phyloP scores from a whole-genome alignment of 2,329 filamentous ascomycete genomes.

The Westerdykella ornata region DNA sequence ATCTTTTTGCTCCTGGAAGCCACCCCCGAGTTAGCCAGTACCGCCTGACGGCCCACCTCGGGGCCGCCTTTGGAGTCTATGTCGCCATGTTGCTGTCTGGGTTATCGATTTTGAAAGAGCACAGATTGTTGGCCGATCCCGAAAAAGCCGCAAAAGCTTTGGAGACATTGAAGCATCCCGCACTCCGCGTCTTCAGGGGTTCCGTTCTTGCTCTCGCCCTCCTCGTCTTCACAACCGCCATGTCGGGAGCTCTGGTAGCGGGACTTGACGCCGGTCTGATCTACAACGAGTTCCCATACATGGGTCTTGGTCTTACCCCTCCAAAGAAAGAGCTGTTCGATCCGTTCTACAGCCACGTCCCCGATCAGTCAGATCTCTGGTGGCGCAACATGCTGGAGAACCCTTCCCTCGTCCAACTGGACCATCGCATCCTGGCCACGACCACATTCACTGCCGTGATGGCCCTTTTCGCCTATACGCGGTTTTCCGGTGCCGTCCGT shows the following conservation, averaged over 20 bases:
- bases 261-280: slow-evolving; percentile 94
- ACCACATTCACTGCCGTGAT: slow-evolving; percentile 80
- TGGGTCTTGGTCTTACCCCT: slow-evolving; percentile 78
- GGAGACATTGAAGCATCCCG: slow-evolving; percentile 54
- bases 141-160: slow-evolving; percentile 55
- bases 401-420: slow-evolving; percentile 87
- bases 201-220: slow-evolving; percentile 63
- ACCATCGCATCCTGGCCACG: slow-evolving; percentile 87
- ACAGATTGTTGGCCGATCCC: slow-evolving; percentile 63
- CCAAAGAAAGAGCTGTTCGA: slow-evolving; percentile 79
- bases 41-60: slow-evolving; percentile 80
- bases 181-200: slow-evolving; percentile 66
- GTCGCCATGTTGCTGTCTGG: slow-evolving; percentile 89
- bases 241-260: slow-evolving; percentile 90
- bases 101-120: slow-evolving; percentile 72
- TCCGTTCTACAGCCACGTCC: slow-evolving; percentile 71
- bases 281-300: slow-evolving; percentile 97
- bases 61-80: slow-evolving; percentile 87
- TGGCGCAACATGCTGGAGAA: slow-evolving; percentile 99
- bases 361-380: slow-evolving; percentile 76
- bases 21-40: slow-evolving; percentile 95
- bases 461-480: slow-evolving; percentile 72
- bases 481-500: slow-evolving; percentile 60
- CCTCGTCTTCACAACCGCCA: slow-evolving; percentile 80
- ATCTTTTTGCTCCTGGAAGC: slow-evolving; percentile 83